Evolutionary conservation across 2,329 filamentous ascomycete species (phyloP).

Genomic region (Phialophora tarda): DNA sequence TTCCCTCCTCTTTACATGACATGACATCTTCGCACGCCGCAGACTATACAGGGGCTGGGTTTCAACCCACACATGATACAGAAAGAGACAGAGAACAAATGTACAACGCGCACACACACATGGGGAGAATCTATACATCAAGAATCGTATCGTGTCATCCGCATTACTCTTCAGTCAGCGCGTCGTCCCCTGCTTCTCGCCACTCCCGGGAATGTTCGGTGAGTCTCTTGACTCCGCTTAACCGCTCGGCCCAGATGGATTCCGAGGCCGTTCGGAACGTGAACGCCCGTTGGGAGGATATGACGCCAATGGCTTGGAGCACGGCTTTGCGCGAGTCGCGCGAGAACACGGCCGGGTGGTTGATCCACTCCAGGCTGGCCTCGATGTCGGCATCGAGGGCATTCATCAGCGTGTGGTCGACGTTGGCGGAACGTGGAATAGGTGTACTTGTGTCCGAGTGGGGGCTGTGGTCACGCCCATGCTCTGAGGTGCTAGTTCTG

Average conservation of each 20-base stretch:
- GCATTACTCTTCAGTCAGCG: slow-evolving; percentile 40
- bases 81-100: slow-evolving; percentile 8
- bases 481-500: slow-evolving; percentile 48
- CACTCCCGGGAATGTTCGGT: slow-evolving; percentile 87
- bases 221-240: slow-evolving; percentile 78
- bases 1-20: slow-evolving; percentile 5
- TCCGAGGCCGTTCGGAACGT: slow-evolving; percentile 92
- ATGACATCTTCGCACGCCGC: background rate
- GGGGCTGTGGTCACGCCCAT: slow-evolving; percentile 45
- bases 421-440: slow-evolving; percentile 59
- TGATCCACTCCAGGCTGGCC: slow-evolving; percentile 93
- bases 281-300: slow-evolving; percentile 90
- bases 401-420: slow-evolving; percentile 79
- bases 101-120: slow-evolving; percentile 13
- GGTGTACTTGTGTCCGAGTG: slow-evolving; percentile 51
- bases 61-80: slow-evolving; percentile 10
- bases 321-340: slow-evolving; percentile 95
- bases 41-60: slow-evolving; percentile 5
- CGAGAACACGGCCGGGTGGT: slow-evolving; percentile 91
- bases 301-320: slow-evolving; percentile 93
- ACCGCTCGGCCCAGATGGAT: slow-evolving; percentile 82
- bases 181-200: slow-evolving; percentile 81
- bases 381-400: slow-evolving; percentile 92
- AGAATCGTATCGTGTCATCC: slow-evolving; percentile 32
- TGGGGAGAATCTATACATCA: slow-evolving; percentile 21